Evolutionary conservation across 2,329 filamentous ascomycete species (phyloP).

Genomic region (Lecanicillium sp.): DNA sequence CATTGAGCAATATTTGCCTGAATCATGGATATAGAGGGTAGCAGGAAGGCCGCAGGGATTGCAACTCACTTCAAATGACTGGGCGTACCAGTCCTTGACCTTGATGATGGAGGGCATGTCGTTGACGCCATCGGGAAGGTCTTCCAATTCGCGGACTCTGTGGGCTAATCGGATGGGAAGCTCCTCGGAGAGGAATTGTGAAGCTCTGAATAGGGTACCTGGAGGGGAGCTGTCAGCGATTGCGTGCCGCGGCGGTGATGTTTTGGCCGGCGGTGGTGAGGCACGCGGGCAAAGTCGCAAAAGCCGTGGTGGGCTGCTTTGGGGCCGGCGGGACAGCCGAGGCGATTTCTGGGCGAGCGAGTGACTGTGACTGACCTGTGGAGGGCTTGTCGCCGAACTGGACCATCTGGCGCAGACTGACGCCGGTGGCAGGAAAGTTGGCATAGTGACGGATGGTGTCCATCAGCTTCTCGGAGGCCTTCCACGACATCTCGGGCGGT

Average conservation of each 20-base stretch:
- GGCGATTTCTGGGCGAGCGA: slow-evolving; percentile 47
- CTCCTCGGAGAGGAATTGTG: slow-evolving; percentile 97
- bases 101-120: slow-evolving; percentile 96
- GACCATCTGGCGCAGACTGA: slow-evolving; percentile 97
- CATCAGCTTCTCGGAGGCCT: slow-evolving; percentile 83
- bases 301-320: not conserved
- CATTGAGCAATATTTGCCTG: too few relatives aligned
- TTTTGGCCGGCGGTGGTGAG: slow-evolving; percentile 7
- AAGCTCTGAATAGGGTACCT: slow-evolving; percentile 95
- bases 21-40: slow-evolving; percentile 8
- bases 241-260: not conserved
- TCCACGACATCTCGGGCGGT: slow-evolving; percentile 73
- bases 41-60: slow-evolving; percentile 2
- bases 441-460: slow-evolving; percentile 96
- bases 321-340: slow-evolving; percentile 69
- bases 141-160: slow-evolving; percentile 87
- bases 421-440: slow-evolving; percentile 91
- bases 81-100: slow-evolving; percentile 97
- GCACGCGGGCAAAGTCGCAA: slow-evolving; percentile 6
- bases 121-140: slow-evolving; percentile 89
- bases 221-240: not conserved
- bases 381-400: slow-evolving; percentile 95
- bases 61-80: slow-evolving; percentile 86
- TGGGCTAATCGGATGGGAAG: slow-evolving; percentile 94
- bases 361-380: slow-evolving; percentile 55